These are phyloP conservation scores for Tolypocladium cylindrosporum DNA, from an alignment of 2,329 filamentous ascomycete species.

Conservation along the genomic window DNA sequence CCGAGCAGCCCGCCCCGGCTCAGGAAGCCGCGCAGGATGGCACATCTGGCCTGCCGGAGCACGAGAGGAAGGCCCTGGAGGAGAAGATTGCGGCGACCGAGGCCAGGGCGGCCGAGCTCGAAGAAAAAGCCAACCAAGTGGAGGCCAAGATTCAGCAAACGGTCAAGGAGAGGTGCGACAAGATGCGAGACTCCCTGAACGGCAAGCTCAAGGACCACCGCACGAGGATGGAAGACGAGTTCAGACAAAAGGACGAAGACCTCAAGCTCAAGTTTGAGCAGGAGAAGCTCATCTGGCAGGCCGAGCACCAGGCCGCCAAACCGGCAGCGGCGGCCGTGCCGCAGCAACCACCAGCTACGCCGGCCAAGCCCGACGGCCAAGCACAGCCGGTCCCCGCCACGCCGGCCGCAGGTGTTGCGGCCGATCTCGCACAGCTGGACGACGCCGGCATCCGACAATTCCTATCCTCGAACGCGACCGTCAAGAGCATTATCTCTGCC, in stretches of 20 bases:
- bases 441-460: conserved; percentile 49
- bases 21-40: conserved; percentile 6
- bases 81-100: conserved; percentile 51
- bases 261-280: conserved; percentile 50
- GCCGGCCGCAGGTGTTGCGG: conserved; percentile 24
- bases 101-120: conserved; percentile 52
- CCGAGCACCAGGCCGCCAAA: conserved; percentile 30
- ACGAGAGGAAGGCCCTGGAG: conserved; percentile 52
- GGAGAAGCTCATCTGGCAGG: conserved; percentile 52
- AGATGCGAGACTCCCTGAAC: conserved; percentile 58
- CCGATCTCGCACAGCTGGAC: conserved; percentile 37
- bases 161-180: conserved; percentile 55
- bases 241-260: conserved; percentile 43
- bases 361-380: conserved; percentile 19
- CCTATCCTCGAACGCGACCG: conserved; percentile 43
- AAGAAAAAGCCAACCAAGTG: conserved; percentile 52
- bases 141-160: conserved; percentile 52
- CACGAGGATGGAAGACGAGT: conserved; percentile 38
- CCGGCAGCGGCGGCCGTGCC: conserved; percentile 12
- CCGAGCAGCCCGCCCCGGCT: neutral
- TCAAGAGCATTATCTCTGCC: conserved; percentile 46
- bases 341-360: conserved; percentile 22
- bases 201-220: conserved; percentile 61
- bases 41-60: conserved; percentile 34
- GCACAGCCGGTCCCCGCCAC: conserved; percentile 18